These are phyloP conservation scores for Cordyceps farinosa DNA, from an alignment of 2,329 filamentous ascomycete species.

Conservation along the genomic window DNA sequence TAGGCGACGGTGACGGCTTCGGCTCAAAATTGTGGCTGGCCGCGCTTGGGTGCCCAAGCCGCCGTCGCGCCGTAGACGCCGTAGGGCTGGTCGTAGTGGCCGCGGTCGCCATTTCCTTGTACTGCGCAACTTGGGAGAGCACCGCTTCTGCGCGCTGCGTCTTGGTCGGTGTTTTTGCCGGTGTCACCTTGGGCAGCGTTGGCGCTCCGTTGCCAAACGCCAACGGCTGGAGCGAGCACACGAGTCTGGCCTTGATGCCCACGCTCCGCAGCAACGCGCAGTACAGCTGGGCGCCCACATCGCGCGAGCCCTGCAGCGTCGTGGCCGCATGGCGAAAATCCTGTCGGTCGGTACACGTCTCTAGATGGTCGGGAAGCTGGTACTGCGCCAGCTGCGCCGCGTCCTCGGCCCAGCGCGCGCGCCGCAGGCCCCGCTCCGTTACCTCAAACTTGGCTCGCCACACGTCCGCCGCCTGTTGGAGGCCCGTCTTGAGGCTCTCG, in stretches of 20 bases:
- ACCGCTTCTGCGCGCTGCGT: conserved; percentile 29
- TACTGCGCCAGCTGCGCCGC: conserved; percentile 58
- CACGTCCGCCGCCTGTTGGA: conserved; percentile 63
- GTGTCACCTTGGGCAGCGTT: conserved; percentile 41
- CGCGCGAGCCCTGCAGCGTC: conserved; percentile 73
- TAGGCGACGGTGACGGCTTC: conserved; percentile 35
- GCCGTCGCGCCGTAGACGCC: conserved; percentile 40
- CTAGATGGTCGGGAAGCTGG: conserved; percentile 58
- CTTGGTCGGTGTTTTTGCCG: conserved; percentile 30
- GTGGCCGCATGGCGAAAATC: conserved; percentile 73
- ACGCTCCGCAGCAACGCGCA: conserved; percentile 80
- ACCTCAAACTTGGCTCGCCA: conserved; percentile 70
- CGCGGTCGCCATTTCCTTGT: conserved; percentile 32
- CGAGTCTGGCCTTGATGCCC: conserved; percentile 77
- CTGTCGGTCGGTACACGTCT: conserved; percentile 62
- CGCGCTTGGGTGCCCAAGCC: conserved; percentile 53
- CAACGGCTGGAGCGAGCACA: conserved; percentile 86
- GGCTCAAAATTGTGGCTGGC: conserved; percentile 50
- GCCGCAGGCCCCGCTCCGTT: conserved; percentile 65
- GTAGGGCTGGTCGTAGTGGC: conserved; percentile 29
- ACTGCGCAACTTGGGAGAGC: conserved; percentile 39
- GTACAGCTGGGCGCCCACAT: conserved; percentile 86
- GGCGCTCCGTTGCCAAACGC: conserved; percentile 59
- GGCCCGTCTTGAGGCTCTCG: conserved; percentile 72
- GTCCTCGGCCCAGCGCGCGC: conserved; percentile 72